Evolutionary conservation across 441 rosid genomes (phyloP).

Genomic region (Kokia cookei): DNA sequence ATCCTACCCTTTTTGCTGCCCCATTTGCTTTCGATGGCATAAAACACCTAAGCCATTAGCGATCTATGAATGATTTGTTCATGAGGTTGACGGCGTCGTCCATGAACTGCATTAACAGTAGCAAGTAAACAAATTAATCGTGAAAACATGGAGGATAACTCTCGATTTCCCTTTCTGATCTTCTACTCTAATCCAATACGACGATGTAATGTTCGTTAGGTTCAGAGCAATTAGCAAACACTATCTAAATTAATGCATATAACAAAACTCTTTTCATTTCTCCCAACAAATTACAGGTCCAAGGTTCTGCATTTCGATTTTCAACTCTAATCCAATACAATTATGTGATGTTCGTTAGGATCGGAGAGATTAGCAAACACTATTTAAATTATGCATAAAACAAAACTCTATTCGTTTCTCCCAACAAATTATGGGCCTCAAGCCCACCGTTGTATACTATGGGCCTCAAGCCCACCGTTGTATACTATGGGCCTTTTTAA

Average conservation of each 20-base stretch:
- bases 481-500: neutral
- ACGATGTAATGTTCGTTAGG: too few species aligned
- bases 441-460: neutral
- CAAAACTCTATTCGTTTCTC: neutral
- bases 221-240: neutral
- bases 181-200: too few species aligned
- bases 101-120: conserved; percentile 65
- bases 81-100: conserved; percentile 78
- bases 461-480: neutral
- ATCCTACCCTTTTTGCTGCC: conserved; percentile 2
- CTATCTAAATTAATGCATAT: neutral
- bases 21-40: neutral
- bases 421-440: neutral
- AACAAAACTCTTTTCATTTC: neutral
- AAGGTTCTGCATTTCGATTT: too few species aligned
- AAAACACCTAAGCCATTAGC: conserved; percentile 21
- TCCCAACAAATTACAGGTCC: neutral
- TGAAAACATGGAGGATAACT: neutral
- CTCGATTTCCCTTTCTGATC: too few species aligned
- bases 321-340: too few species aligned
- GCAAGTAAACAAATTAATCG: conserved; percentile 5
- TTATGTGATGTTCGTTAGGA: too few species aligned
- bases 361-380: neutral
- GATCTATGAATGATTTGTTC: conserved; percentile 84
- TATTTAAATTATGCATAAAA: neutral